Evolutionary conservation across 176 grass and related monocot species (phyloP).

Genomic region (Carex myosuroides): DNA sequence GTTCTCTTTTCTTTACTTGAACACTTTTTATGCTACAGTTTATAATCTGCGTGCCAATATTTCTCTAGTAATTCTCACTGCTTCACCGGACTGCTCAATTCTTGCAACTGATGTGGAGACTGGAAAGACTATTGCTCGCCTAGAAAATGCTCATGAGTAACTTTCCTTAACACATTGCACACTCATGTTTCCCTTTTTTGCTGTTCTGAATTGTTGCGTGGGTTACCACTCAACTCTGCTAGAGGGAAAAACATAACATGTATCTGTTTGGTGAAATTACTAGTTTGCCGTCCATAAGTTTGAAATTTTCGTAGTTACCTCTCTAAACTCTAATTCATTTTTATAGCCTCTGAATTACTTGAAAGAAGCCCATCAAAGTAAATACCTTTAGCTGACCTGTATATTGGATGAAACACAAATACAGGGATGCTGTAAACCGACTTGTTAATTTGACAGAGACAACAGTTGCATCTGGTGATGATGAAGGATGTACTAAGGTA

Average conservation of each 20-base stretch:
- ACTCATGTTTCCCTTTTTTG: not conserved
- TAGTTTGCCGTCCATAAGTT: not conserved
- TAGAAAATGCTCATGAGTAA: conserved; percentile 71
- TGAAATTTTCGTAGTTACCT: not conserved
- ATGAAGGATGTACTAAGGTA: conserved; percentile 96
- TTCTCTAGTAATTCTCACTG: conserved; percentile 63
- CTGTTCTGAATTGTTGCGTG: not conserved
- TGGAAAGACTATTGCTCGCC: conserved; percentile 55
- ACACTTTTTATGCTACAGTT: not conserved
- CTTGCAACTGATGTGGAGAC: conserved; percentile 63
- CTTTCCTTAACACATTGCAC: not conserved
- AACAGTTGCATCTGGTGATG: conserved; percentile 73
- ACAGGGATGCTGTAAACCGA: conserved; percentile 65
- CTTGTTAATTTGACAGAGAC: conserved; percentile 83
- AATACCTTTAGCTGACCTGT: not conserved
- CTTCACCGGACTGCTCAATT: conserved; percentile 65
- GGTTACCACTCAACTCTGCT: not conserved
- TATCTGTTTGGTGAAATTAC: not conserved
- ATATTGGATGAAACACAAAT: not conserved
- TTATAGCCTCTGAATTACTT: not conserved
- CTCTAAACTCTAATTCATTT: not conserved
- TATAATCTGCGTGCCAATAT: conserved; percentile 6
- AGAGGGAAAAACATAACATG: not conserved
- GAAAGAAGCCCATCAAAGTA: not conserved
- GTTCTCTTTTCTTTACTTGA: not conserved